These are phyloP conservation scores for Mortierella sp. DNA, from an alignment of 371 early-diverging fungal species.

Conservation along the genomic window DNA sequence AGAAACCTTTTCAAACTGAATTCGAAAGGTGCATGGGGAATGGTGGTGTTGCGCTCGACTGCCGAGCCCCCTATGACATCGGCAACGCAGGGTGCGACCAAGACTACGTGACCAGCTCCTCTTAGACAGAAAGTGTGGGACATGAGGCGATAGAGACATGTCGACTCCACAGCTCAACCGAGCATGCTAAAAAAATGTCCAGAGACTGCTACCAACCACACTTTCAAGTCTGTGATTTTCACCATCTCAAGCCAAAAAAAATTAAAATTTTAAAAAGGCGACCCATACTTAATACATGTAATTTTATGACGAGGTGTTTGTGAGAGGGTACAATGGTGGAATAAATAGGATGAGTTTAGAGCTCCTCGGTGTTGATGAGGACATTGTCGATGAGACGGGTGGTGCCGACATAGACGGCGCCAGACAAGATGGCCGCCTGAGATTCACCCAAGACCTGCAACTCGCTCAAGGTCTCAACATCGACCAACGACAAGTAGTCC, in stretches of 20 bases:
- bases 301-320: neutral
- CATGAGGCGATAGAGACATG: too few relatives aligned
- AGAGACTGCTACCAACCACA: too few relatives aligned
- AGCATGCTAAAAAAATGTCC: neutral
- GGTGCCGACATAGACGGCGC: conserved; percentile 90
- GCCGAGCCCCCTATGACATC: neutral
- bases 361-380: conserved; percentile 60
- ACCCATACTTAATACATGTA: neutral
- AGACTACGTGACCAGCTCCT: neutral
- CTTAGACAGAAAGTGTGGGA: too few relatives aligned
- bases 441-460: conserved; percentile 61
- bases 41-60: neutral
- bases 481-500: conserved; percentile 90
- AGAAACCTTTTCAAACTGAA: neutral
- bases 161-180: neutral
- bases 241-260: neutral
- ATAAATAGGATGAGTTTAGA: conserved; percentile 4
- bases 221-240: neutral
- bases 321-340: neutral
- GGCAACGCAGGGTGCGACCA: neutral
- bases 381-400: conserved; percentile 96
- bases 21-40: neutral
- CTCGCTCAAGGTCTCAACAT: conserved; percentile 79
- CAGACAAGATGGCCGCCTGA: conserved; percentile 87
- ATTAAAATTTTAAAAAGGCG: neutral